Percentiles rank a stretch among this genome's conserved stretches.
Conservation (phyloP, 768 basidiomycete genomes). For the Xerocomus potaroensis region DNA sequence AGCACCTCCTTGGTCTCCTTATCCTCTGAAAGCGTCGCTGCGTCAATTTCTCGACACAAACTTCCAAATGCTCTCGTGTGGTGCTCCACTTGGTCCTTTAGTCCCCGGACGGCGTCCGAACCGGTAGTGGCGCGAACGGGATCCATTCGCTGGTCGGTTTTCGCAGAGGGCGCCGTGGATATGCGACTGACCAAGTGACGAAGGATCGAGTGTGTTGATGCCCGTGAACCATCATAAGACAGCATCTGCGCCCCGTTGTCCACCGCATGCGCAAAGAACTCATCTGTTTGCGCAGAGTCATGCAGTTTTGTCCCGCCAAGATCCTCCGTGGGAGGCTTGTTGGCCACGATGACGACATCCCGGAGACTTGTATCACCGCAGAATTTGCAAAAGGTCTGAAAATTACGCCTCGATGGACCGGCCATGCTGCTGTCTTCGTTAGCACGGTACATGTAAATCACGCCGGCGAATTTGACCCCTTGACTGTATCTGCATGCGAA, state of each 20-base stretch:
- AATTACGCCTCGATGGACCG: slow-evolving; percentile 40
- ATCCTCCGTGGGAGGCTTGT: slow-evolving; percentile 40
- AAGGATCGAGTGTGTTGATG: slow-evolving; percentile 45
- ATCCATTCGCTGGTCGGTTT: slow-evolving; percentile 38
- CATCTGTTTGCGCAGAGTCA: slow-evolving; percentile 32
- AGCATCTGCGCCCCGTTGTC: slow-evolving; percentile 42
- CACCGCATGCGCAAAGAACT: slow-evolving; percentile 44
- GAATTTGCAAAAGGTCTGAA: slow-evolving; percentile 44
- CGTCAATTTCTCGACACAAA: slow-evolving; percentile 40
- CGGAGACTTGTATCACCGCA: slow-evolving; percentile 44
- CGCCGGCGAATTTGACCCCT: slow-evolving; percentile 38
- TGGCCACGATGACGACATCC: slow-evolving; percentile 46
- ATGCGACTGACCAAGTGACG: slow-evolving; percentile 36
- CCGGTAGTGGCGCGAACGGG: slow-evolving; percentile 40
- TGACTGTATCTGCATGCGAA: slow-evolving; percentile 15
- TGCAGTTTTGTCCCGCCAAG: slow-evolving; percentile 32
- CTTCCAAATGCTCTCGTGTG: slow-evolving; percentile 40
- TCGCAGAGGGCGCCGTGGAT: slow-evolving; percentile 38
- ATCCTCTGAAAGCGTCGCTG: slow-evolving; percentile 36
- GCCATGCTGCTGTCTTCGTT: slow-evolving; percentile 40
- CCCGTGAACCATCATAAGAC: slow-evolving; percentile 37
- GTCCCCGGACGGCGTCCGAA: slow-evolving; percentile 42
- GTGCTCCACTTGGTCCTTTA: slow-evolving; percentile 39
- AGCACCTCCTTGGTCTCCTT: slow-evolving; percentile 37
- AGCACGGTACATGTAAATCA: slow-evolving; percentile 50